phyloP scores from a whole-genome alignment of 495 filamentous ascomycete species.

The Neurospora sp. region DNA sequence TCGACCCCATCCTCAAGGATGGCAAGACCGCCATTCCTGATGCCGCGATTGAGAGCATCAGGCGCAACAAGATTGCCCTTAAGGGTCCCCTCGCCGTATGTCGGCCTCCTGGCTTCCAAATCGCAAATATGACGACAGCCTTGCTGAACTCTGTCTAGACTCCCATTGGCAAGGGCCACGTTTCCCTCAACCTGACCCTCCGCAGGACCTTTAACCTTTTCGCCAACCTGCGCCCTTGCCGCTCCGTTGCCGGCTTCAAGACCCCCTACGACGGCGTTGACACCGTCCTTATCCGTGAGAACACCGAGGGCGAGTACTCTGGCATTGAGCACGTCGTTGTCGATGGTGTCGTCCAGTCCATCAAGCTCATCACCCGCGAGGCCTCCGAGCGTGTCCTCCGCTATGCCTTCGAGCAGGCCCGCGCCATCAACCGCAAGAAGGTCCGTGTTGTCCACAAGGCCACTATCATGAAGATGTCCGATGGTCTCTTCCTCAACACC shows the following conservation, averaged over 20 bases:
- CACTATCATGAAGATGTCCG: constrained; percentile 99
- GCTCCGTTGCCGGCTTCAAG: constrained; percentile 92
- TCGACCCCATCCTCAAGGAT: constrained; percentile 83
- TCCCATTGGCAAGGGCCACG: constrained; percentile 95
- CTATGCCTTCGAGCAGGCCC: constrained; percentile 95
- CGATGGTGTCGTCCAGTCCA: constrained; percentile 95
- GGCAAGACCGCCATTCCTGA: constrained; percentile 85
- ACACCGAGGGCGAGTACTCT: constrained; percentile 99
- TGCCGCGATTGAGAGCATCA: constrained; percentile 81
- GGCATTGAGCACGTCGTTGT: constrained; percentile 98
- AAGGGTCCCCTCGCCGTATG: constrained; percentile 95
- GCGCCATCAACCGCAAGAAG: constrained; percentile 84
- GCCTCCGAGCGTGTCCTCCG: constrained; percentile 89
- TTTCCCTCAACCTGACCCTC: constrained; percentile 96
- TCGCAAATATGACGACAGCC: background rate
- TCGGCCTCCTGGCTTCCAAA: constrained; percentile 4
- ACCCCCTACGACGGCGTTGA: constrained; percentile 97
- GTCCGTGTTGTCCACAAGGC: constrained; percentile 98
- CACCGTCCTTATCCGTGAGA: constrained; percentile 96
- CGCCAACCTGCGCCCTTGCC: constrained; percentile 96
- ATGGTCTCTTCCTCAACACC: constrained; percentile 89
- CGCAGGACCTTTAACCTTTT: constrained; percentile 99
- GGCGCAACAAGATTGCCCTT: constrained; percentile 86
- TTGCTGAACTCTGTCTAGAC: constrained; percentile 45
- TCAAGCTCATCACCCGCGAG: constrained; percentile 94